These are phyloP conservation scores for Hemerocallis citrina DNA, from an alignment of 106 monocot species.

Conservation along the genomic window DNA sequence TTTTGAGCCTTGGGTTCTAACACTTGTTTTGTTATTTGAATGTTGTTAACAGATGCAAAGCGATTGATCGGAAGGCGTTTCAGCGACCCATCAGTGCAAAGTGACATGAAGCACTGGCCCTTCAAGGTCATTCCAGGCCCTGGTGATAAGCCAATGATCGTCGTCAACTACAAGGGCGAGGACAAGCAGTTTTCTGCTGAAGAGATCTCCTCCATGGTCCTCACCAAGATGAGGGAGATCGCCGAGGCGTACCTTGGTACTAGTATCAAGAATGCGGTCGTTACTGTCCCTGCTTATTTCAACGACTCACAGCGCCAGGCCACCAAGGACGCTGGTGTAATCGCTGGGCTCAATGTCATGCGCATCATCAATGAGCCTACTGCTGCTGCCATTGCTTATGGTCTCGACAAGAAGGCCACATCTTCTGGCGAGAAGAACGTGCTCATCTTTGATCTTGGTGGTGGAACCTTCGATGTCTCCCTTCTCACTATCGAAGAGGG, in stretches of 20 bases:
- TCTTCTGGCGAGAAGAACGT: background rate
- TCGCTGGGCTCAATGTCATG: background rate
- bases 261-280: background rate
- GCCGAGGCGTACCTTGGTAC: background rate
- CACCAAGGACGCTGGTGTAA: background rate
- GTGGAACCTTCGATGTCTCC: background rate
- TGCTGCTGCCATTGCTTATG: background rate
- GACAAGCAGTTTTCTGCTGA: background rate
- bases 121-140: background rate
- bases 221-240: background rate
- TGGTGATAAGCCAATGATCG: background rate
- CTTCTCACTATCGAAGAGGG: background rate
- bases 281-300: background rate
- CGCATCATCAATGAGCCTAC: background rate
- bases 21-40: too few species aligned
- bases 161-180: background rate
- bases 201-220: background rate
- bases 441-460: background rate
- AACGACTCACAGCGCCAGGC: conserved; percentile 2
- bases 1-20: too few species aligned
- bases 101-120: background rate
- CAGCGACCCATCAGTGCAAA: background rate
- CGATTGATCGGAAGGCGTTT: background rate
- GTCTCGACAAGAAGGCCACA: background rate
- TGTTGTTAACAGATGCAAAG: conserved; percentile 5